Evolutionary conservation across 2,329 filamentous ascomycete species (phyloP).

Genomic region (Colletotrichum spinosum): DNA sequence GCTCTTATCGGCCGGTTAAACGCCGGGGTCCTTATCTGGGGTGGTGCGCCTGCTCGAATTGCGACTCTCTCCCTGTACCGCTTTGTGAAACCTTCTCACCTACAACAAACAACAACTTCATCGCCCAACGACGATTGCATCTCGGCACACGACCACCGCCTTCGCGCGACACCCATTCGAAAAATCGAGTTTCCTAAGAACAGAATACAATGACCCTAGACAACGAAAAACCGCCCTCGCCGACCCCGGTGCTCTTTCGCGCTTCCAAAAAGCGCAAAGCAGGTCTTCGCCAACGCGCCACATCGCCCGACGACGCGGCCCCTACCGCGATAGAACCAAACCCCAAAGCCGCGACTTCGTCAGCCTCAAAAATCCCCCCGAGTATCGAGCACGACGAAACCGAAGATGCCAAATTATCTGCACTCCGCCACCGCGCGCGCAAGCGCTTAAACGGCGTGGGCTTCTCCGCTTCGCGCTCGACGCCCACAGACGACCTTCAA

Average conservation of each 20-base stretch:
- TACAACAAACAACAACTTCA: conserved; percentile 3
- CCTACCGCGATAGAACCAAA: conserved; percentile 19
- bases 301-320: conserved; percentile 39
- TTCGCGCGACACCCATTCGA: too few species aligned
- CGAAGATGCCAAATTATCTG: conserved; percentile 27
- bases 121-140: too few species aligned
- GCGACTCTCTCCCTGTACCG: too few species aligned
- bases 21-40: neutral
- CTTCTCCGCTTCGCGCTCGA: conserved; percentile 55
- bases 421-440: conserved; percentile 61
- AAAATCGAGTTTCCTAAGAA: neutral
- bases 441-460: conserved; percentile 66
- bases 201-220: conserved; percentile 39
- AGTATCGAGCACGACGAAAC: conserved; percentile 25
- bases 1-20: conserved; percentile 22
- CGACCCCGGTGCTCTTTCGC: conserved; percentile 61
- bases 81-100: too few species aligned
- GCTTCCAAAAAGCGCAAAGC: conserved; percentile 69
- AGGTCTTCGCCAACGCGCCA: conserved; percentile 62
- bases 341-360: neutral
- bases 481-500: conserved; percentile 35
- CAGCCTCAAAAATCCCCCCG: neutral
- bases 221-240: conserved; percentile 38
- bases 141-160: too few species aligned
- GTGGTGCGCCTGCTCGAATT: too few species aligned